phyloP scores from a whole-genome alignment of 169 alveolate species.

The Condylostoma magnum region DNA sequence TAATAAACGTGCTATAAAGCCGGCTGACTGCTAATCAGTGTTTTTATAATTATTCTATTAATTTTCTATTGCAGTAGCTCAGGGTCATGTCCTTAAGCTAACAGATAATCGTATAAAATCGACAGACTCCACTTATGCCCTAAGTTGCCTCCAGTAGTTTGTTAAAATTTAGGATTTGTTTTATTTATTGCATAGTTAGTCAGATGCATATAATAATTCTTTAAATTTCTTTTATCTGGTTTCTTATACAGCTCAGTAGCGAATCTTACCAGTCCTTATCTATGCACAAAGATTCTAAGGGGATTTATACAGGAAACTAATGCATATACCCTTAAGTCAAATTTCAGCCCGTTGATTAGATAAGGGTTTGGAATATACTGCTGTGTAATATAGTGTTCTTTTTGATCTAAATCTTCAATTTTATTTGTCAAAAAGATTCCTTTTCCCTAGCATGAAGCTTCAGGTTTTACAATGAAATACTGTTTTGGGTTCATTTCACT shows the following conservation, averaged over 20 bases:
- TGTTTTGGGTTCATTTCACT: conserved; percentile 67
- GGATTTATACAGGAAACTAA: conserved; percentile 92
- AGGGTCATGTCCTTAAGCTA: too few relatives aligned
- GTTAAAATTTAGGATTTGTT: conserved; percentile 46
- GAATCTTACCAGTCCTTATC: conserved; percentile 89
- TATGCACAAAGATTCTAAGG: conserved; percentile 60
- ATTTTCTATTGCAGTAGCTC: background rate
- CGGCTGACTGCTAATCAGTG: too few relatives aligned
- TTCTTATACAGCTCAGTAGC: conserved; percentile 81
- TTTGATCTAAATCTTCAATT: conserved; percentile 61
- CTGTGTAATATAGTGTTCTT: conserved; percentile 80
- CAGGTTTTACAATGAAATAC: conserved; percentile 92
- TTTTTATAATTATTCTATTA: too few relatives aligned
- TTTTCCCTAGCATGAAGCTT: conserved; percentile 87
- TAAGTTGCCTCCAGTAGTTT: too few relatives aligned
- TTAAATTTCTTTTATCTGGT: conserved; percentile 70
- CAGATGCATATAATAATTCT: conserved; percentile 80
- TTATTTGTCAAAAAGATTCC: conserved; percentile 79
- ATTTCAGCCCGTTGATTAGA: conserved; percentile 89
- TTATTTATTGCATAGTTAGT: conserved; percentile 91
- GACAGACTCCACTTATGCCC: too few relatives aligned
- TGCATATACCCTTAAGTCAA: conserved; percentile 93
- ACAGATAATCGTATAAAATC: too few relatives aligned
- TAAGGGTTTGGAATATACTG: conserved; percentile 88
- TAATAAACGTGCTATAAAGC: too few relatives aligned